These are phyloP conservation scores for Exserohilum rostratum DNA, from an alignment of 2,329 filamentous ascomycete genomes.

Conservation along the genomic window DNA sequence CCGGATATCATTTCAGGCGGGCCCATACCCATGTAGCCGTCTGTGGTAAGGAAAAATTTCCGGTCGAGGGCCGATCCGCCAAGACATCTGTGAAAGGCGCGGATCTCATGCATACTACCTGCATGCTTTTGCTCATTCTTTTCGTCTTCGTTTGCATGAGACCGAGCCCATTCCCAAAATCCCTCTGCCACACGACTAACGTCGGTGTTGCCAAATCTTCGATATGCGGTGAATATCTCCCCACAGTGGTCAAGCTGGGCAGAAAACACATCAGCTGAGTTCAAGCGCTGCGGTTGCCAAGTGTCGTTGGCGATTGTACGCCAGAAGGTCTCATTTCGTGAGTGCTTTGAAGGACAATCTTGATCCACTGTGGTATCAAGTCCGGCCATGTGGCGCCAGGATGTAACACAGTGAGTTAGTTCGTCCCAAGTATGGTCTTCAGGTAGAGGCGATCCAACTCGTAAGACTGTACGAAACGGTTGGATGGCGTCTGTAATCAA, in stretches of 20 bases:
- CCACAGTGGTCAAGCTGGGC: background rate
- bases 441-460: background rate
- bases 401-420: background rate
- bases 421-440: background rate
- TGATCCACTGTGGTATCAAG: background rate
- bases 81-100: background rate
- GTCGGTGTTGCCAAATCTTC: background rate
- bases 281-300: background rate
- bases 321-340: conserved; percentile 1
- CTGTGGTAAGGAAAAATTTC: conserved; percentile 21
- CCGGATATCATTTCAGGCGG: conserved; percentile 14
- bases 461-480: background rate
- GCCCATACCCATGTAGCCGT: conserved; percentile 24
- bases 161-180: background rate
- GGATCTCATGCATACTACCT: background rate
- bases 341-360: background rate
- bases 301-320: background rate
- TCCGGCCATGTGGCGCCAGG: background rate
- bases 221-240: background rate
- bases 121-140: background rate
- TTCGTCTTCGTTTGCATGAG: background rate
- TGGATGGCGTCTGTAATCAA: background rate
- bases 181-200: background rate
- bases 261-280: background rate
- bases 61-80: conserved; percentile 10